Evolutionary conservation across 768 basidiomycete species (phyloP), one percentile per base, ranked within the genome.

Genomic region (Pisolithus sp.): DNA sequence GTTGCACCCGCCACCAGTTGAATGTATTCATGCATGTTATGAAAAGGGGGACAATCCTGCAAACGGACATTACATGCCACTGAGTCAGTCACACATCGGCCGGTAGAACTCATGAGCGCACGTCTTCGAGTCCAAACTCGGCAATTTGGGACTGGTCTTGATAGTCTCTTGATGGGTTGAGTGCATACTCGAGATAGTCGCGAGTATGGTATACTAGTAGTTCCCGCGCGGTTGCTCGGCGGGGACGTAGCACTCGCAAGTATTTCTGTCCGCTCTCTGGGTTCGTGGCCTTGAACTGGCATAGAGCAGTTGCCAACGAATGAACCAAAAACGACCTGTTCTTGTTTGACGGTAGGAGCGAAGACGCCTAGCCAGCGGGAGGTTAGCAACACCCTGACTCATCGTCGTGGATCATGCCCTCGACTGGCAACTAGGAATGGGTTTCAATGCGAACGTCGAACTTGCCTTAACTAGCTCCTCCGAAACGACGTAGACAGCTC

Each of bases 31-130:
- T 78, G 63, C 12, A 98, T 76, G 2, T 77, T 79, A 5, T 66
- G 67, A 62, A 98, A 98, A 1, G 76, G 69, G 0, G 93, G 89
- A 58, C 92, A 94, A 62, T 96, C 93, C 88, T 92, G 58, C 42
- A 34, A 34, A 34, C 34, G 4, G 34, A 46, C 13, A 53, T 26
- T 38, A 46, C 54, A 28, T 45, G 42, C 37, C 42, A 52, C 42
- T 21, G 20, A 7, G 36, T 24, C 18, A 26, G 8, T 8, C 40
- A 24, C 18, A 9, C 7, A 30, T 45, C 24, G 21, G 36, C 7
- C 5, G 5, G 15, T 6, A 13, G 17, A 50, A 45, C 8, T 12
- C 6, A 28, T 28, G 17, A 7, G 62, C 71, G 53, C 58, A 81
- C 84, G 61, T 83, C 82, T 58, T 81, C 76, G 17, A 84, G 66